Base-by-base conservation (phyloP, 495 filamentous ascomycete species). In the Penicillium dipodomyicola region DNA sequence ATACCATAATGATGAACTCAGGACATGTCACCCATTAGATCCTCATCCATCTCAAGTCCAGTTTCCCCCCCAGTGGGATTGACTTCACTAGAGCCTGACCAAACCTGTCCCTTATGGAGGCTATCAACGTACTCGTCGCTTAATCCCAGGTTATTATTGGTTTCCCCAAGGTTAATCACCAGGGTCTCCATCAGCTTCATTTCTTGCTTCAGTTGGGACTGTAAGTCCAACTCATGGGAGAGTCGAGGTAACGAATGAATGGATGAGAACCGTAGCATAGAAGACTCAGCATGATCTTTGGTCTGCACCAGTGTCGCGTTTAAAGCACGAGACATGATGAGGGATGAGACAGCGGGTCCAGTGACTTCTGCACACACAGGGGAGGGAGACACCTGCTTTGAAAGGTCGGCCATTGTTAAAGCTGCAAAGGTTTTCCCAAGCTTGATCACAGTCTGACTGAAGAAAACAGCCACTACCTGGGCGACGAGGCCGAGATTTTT, bases 11-110 rank as follows among this genome's bases (percentile, higher is more conserved):
- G 14, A 17, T 46, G 14, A 17, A 42, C 12, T 15, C 35, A 54
- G 4, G 52, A 37, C 41, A 54, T 46, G 41, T 81, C 80, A 29
- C 73, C 82, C 86, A 90, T 89, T 40, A 90, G 72, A 63, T 90
- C 85, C 66, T 89, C 86, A 47, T 89, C 86, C 48, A 84, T 78
- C 4, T 83, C 73, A 43, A 72, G 64, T 5, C 64, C 64, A 55
- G 72, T 72, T 39, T 74, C 74, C 12, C 54, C 64, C 20, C 45
- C 52, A 8, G 51, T 62, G 10, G 48, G 17, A 39, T 49, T 42
- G 2, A 22, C 30, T 3, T 60, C 57, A 40, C 49, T 37, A 27
- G 42, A 52, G n/a, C 32, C 27, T 8, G 50, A 29, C 66, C 59
- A 64, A 23, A 30, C 12, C 35, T 56, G 63, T 54, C 64, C 63